A percentile compares a stretch with the other conserved stretches of the same genome.
These are phyloP conservation scores for Kurtzmaniella quercitrusa DNA, from an alignment of 1,139 yeast genomes.

Conservation along the genomic window DNA sequence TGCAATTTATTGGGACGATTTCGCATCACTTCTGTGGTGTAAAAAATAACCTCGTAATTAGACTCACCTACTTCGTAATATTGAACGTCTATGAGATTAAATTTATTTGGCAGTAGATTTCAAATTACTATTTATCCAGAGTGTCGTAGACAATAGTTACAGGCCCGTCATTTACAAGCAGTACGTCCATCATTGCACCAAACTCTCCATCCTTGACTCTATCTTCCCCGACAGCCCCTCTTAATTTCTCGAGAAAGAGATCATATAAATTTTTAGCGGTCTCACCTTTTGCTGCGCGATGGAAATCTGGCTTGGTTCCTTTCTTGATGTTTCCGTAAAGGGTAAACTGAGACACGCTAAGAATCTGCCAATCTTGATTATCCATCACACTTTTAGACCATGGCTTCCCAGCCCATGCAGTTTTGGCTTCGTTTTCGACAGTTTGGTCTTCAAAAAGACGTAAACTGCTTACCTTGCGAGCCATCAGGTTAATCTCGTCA, in stretches of 20 bases:
- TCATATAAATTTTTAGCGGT: conserved; percentile 66
- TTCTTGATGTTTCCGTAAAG: conserved; percentile 77
- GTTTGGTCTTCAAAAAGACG: conserved; percentile 65
- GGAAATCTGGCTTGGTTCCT: conserved; percentile 94
- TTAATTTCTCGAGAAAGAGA: conserved; percentile 48
- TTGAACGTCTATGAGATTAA: too few species aligned
- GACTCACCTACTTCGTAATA: too few species aligned
- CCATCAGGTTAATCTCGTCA: conserved; percentile 65
- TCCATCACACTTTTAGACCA: conserved; percentile 39
- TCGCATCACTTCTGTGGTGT: too few species aligned
- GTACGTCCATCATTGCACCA: conserved; percentile 97
- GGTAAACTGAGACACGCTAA: conserved; percentile 82
- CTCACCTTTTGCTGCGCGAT: conserved; percentile 80
- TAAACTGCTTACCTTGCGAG: conserved; percentile 61
- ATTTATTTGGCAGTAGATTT: too few species aligned
- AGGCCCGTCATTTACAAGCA: conserved; percentile 80
- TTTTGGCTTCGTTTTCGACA: conserved; percentile 21
- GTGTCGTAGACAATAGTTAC: conserved; percentile 74
- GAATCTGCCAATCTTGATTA: conserved; percentile 33
- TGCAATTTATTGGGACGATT: too few species aligned
- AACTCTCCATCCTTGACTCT: conserved; percentile 82
- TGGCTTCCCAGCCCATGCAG: conserved; percentile 60
- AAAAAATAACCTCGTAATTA: too few species aligned
- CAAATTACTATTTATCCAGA: conserved; percentile 27
- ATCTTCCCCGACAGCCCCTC: conserved; percentile 53